phyloP scores from a whole-genome alignment of 2,329 filamentous ascomycete genomes.

The Aspergillus phoenicis region DNA sequence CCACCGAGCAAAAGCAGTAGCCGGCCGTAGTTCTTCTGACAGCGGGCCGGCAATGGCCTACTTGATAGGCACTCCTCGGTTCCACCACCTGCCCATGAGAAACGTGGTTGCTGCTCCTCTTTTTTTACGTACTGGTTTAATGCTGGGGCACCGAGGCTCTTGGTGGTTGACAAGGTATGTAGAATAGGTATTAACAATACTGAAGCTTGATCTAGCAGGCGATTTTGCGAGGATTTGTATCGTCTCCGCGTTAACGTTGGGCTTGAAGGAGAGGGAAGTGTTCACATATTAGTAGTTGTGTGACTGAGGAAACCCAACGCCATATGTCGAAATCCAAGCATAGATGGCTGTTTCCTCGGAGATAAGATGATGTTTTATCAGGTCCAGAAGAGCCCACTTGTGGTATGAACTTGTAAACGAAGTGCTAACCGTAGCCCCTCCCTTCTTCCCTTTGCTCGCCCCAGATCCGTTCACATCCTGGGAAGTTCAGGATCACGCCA shows the following conservation, averaged over 20 bases:
- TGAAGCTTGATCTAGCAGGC: background rate
- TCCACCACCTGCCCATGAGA: conserved; percentile 15
- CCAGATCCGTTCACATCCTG: background rate
- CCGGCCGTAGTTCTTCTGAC: conserved; percentile 21
- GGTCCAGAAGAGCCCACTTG: background rate
- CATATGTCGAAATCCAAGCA: background rate
- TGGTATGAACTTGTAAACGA: background rate
- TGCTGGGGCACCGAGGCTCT: background rate
- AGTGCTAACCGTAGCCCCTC: background rate
- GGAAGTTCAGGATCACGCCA: background rate
- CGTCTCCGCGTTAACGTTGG: background rate
- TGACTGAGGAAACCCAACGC: background rate
- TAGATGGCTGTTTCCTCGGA: background rate
- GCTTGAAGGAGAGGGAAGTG: background rate
- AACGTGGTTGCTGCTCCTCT: conserved; percentile 11
- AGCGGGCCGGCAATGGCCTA: conserved; percentile 20
- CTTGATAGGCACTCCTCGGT: conserved; percentile 16
- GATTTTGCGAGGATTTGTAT: background rate
- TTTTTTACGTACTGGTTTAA: background rate
- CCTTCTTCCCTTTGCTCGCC: no score
- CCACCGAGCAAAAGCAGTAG: conserved; percentile 5
- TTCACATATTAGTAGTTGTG: background rate
- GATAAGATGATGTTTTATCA: conserved; percentile 1
- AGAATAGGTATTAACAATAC: background rate
- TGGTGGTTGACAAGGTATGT: background rate